Percentiles rank a stretch among this genome's conserved stretches.
Conservation (phyloP, 495 filamentous ascomycete species). For the Penicillium cataractarum region DNA sequence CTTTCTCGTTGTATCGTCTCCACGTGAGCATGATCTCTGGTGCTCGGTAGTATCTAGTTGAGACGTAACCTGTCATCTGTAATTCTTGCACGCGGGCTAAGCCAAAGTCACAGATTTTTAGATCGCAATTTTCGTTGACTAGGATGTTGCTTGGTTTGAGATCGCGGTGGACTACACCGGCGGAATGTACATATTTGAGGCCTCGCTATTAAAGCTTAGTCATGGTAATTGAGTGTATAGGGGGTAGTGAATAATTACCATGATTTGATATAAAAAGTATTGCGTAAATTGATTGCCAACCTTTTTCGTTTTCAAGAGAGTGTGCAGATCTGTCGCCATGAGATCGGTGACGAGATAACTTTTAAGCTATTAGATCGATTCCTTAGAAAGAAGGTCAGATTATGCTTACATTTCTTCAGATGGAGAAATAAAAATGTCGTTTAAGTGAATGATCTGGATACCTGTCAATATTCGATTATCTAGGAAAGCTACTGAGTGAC, state of each 20-base stretch:
- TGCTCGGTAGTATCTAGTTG: slow-evolving; percentile 95
- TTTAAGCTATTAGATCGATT: slow-evolving; percentile 27
- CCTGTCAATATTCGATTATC: slow-evolving; percentile 25
- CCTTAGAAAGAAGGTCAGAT: slow-evolving; percentile 18
- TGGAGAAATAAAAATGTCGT: slow-evolving; percentile 98
- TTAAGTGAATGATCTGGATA: slow-evolving; percentile 86
- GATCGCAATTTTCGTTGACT: slow-evolving; percentile 98
- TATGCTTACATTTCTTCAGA: slow-evolving; percentile 90
- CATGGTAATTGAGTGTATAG: not conserved
- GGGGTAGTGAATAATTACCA: slow-evolving; percentile 54
- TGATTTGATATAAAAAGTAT: slow-evolving; percentile 98
- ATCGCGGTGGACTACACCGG: slow-evolving; percentile 96
- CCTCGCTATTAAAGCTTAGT: slow-evolving; percentile 66
- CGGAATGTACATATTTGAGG: slow-evolving; percentile 97
- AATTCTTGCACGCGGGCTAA: slow-evolving; percentile 95
- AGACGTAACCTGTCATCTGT: slow-evolving; percentile 99
- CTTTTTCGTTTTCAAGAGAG: slow-evolving; percentile 87
- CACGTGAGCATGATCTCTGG: slow-evolving; percentile 99
- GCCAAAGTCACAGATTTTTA: slow-evolving; percentile 99
- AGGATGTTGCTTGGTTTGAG: slow-evolving; percentile 98
- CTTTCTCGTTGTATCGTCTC: slow-evolving; percentile 99
- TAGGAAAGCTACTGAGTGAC: slow-evolving; percentile 12
- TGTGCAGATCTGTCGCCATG: slow-evolving; percentile 92
- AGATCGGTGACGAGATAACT: slow-evolving; percentile 98
- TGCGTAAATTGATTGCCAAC: slow-evolving; percentile 99